Evolutionary conservation across 495 filamentous ascomycete genomes (phyloP), one percentile per base, ranked within the genome.

Genomic region (Umbilicaria muhlenbergii): DNA sequence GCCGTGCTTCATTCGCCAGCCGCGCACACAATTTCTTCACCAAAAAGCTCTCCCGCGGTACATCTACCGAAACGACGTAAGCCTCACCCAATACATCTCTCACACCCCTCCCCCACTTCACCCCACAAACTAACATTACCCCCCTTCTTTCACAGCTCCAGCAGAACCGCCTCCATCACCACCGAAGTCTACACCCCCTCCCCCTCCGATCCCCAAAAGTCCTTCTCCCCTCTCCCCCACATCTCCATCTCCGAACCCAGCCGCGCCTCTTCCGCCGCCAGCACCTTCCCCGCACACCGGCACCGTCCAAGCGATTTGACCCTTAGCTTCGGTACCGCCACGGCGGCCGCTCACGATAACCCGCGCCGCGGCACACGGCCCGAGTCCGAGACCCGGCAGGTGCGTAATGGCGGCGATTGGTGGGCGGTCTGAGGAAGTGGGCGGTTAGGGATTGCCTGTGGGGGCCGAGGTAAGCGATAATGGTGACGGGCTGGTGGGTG

Each of bases 211-310:
- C 72, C 67, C 36, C 53, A 51, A 58, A 80, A 83, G 56, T 83
- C 78, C 49, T 72, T 70, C 18, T 65, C 52, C 0, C 71, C 72
- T 8, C 24, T 28, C 24, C 24, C 24, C 24, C 1, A 21, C 36
- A 83, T 58, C 54, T 80, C 76, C 33, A 87, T 54, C 15, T 79
- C 85, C 59, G 83, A 70, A 59, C 78, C 83, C 40, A 83, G 69
- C 11, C 80, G 72, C 40, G 75, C 69, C 53, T 86, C 87, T 38
- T 89, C 77, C 56, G 86, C 92, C 36, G 86, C 82, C 6, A 74
- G 80, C 81, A 42, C 80, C 78, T 42, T 79, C 75, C 61, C 95
- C 89, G 51, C 93, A 83, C 37, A 78, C 86, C 48, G 83, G 66
- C 1, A 88, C 85, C 15, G 87, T 92, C 56, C 94, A 92, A 13